Evolutionary conservation across 208 protist species (phyloP).

Genomic region (Trypanosoma melophagium): DNA sequence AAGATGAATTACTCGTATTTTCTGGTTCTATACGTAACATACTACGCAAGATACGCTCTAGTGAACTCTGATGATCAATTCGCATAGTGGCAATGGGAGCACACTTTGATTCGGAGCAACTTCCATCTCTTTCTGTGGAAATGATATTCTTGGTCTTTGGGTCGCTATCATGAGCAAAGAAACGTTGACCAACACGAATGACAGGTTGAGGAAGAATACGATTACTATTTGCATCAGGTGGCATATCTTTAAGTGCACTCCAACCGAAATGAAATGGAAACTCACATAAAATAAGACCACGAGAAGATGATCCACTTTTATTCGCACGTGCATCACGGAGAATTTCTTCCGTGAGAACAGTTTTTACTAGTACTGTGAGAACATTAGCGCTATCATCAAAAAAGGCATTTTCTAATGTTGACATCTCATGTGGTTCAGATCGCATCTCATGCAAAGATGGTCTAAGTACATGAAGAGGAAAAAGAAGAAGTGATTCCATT

Average conservation of each 20-base stretch:
- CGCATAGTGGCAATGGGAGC: conserved; percentile 15
- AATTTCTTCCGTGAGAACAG: conserved; percentile 43
- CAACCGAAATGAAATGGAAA: conserved; percentile 67
- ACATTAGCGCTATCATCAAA: conserved; percentile 66
- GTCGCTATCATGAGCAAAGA: too few relatives aligned
- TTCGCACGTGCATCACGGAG: conserved; percentile 1
- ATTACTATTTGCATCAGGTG: conserved; percentile 70
- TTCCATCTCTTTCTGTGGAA: background rate
- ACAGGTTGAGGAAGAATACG: conserved; percentile 73
- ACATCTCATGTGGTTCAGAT: conserved; percentile 34
- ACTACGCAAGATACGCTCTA: conserved; percentile 27
- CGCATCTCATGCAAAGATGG: conserved; percentile 66
- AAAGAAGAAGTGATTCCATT: conserved; percentile 54
- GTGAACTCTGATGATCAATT: conserved; percentile 46
- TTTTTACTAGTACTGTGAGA: conserved; percentile 56
- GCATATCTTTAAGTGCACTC: conserved; percentile 59
- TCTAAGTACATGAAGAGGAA: conserved; percentile 71
- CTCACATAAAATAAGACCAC: conserved; percentile 47
- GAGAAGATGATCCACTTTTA: background rate
- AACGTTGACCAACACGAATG: conserved; percentile 35
- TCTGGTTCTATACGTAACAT: background rate
- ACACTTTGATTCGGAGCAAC: conserved; percentile 13
- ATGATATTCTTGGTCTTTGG: too few relatives aligned
- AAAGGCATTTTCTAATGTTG: conserved; percentile 48
- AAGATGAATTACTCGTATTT: conserved; percentile 5